Percentiles rank a stretch among this genome's conserved stretches.
Evolutionary conservation across 176 grass and related monocot genomes (phyloP).

Genomic region (Cenchrus americanus): DNA sequence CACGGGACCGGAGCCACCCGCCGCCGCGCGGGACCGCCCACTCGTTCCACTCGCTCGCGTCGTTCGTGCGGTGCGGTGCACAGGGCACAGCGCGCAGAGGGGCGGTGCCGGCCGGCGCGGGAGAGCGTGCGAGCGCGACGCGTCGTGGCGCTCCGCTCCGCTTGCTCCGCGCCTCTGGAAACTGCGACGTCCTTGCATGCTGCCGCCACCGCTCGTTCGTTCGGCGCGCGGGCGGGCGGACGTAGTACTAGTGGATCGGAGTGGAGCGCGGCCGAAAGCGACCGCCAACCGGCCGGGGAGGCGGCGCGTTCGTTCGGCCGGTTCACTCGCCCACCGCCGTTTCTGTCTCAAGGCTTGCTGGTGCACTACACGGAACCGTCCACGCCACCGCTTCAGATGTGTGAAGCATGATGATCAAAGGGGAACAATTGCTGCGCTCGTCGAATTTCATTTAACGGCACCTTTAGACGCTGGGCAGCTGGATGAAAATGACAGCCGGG

Average conservation of each 20-base stretch:
- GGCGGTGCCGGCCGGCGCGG: not conserved
- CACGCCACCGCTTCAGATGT: not conserved
- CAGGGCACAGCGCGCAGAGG: too few species aligned
- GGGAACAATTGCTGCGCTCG: not conserved
- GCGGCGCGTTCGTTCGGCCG: not conserved
- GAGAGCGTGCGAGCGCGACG: not conserved
- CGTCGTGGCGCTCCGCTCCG: not conserved
- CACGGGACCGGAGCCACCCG: not conserved
- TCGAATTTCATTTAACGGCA: not conserved
- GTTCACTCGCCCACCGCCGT: slow-evolving; percentile 2
- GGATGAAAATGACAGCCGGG: too few species aligned
- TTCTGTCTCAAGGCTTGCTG: not conserved
- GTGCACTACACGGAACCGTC: slow-evolving; percentile 13
- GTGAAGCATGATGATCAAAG: too few species aligned
- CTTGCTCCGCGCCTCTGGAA: slow-evolving; percentile 32
- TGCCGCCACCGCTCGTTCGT: not conserved
- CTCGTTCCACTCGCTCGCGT: not conserved
- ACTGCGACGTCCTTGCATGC: slow-evolving; percentile 20
- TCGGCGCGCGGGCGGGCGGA: not conserved
- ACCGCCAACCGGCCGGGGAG: not conserved
- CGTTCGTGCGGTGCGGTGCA: not conserved
- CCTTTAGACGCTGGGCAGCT: not conserved
- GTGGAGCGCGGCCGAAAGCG: slow-evolving; percentile 15
- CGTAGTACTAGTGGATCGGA: not conserved
- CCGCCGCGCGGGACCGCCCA: not conserved